These are phyloP conservation scores for Pholiota adiposa DNA, from an alignment of 1,284 basidiomycete species.

Conservation along the genomic window DNA sequence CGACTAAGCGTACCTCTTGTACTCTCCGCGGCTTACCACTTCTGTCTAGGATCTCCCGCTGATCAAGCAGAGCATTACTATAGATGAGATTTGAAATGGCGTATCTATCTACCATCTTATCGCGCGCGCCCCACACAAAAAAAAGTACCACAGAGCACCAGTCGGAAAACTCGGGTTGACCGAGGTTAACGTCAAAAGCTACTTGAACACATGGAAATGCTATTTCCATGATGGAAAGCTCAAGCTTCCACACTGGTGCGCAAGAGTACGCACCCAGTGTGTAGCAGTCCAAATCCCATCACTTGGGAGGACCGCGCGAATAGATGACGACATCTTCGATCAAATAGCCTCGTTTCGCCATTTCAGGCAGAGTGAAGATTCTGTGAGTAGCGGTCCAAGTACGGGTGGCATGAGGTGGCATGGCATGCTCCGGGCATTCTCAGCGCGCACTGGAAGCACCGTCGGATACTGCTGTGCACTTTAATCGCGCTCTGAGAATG, in stretches of 20 bases:
- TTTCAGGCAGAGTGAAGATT: not conserved
- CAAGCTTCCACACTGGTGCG: no score
- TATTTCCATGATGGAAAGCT: no score
- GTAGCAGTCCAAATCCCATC: not conserved
- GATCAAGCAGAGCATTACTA: not conserved
- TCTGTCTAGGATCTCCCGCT: not conserved
- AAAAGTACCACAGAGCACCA: no score
- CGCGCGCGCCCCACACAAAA: not conserved
- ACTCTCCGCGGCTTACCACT: not conserved
- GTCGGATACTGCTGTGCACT: no score
- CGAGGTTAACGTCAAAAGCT: not conserved
- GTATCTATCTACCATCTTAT: not conserved
- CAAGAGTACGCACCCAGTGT: no score
- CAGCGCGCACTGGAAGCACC: not conserved
- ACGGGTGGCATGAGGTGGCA: not conserved
- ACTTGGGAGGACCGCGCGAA: conserved; percentile 1
- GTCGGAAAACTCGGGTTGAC: not conserved
- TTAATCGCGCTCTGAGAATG: no score
- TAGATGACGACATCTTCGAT: conserved; percentile 19
- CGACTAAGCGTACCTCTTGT: conserved; percentile 1
- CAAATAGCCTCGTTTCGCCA: conserved; percentile 18
- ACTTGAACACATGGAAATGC: not conserved
- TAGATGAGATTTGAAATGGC: no score
- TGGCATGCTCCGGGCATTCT: not conserved
- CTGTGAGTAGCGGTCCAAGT: not conserved